These are phyloP conservation scores for Ceratocystis papillata DNA, from an alignment of 2,329 filamentous ascomycete species.

Conservation along the genomic window DNA sequence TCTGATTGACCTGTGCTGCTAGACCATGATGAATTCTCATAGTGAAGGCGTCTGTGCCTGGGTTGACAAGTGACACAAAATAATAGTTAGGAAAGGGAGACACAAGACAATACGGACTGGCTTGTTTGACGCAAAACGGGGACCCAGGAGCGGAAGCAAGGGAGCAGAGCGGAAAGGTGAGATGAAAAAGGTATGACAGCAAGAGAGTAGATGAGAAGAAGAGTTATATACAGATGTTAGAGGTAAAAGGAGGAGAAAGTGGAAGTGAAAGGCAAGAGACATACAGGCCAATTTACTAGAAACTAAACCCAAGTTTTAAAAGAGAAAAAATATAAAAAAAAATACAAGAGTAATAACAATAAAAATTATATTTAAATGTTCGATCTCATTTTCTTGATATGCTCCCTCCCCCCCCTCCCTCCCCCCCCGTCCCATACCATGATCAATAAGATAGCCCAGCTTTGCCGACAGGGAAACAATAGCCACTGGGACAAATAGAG, in stretches of 20 bases:
- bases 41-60: neutral
- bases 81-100: neutral
- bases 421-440: neutral
- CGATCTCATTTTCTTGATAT: too few relatives aligned
- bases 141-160: neutral
- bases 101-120: neutral
- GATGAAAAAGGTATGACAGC: neutral
- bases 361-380: too few relatives aligned
- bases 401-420: neutral
- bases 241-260: neutral
- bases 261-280: conserved; percentile 6
- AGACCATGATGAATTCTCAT: neutral
- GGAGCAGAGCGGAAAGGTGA: neutral
- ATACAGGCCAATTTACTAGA: neutral
- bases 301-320: neutral
- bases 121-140: neutral
- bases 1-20: neutral
- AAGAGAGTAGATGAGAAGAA: neutral
- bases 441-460: conserved; percentile 6
- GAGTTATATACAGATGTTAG: neutral
- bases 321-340: neutral
- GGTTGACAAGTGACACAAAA: neutral
- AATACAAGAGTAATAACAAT: neutral
- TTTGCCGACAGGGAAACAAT: conserved; percentile 6
- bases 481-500: neutral